A percentile compares a stretch with the other conserved stretches of the same genome.
phyloP scores from a whole-genome alignment of 164 flowering plant species.

The Tetracentron sinense region DNA sequence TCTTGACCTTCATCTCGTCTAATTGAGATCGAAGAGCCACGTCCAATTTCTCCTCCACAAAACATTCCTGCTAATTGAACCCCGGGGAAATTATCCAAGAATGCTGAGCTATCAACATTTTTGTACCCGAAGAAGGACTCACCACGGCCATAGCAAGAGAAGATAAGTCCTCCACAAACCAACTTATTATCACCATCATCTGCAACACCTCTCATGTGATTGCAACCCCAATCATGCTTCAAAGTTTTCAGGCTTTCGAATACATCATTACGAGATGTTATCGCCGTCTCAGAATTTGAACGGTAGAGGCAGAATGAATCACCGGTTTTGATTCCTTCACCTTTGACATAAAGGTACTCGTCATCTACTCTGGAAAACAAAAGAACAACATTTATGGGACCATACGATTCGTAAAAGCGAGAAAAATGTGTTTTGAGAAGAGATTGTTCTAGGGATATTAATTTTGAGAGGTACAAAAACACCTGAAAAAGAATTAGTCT shows the following conservation, averaged over 20 bases:
- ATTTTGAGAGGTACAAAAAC: too few species aligned
- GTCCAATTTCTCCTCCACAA: slow-evolving; percentile 67
- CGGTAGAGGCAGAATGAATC: slow-evolving; percentile 58
- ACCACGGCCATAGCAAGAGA: slow-evolving; percentile 69
- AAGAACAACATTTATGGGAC: neutral
- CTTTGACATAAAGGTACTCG: slow-evolving; percentile 49
- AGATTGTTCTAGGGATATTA: too few species aligned
- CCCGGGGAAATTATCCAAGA: slow-evolving; percentile 56
- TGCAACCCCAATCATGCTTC: slow-evolving; percentile 21
- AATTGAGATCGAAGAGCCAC: slow-evolving; percentile 20
- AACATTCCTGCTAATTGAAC: slow-evolving; percentile 55
- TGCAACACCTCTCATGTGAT: neutral
- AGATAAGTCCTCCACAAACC: slow-evolving; percentile 60
- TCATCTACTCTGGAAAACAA: slow-evolving; percentile 58
- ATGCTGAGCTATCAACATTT: slow-evolving; percentile 56
- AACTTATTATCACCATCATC: slow-evolving; percentile 21
- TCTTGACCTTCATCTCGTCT: slow-evolving; percentile 8
- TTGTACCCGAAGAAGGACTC: slow-evolving; percentile 43
- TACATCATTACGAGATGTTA: slow-evolving; percentile 27
- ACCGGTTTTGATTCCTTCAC: slow-evolving; percentile 59
- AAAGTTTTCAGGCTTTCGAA: slow-evolving; percentile 30
- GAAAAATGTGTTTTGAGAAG: too few species aligned
- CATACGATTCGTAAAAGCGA: neutral
- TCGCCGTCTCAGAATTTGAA: slow-evolving; percentile 43
- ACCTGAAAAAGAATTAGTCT: too few species aligned